These are phyloP conservation scores for Fonsecaea monophora DNA, from an alignment of 2,329 filamentous ascomycete species.

Conservation along the genomic window DNA sequence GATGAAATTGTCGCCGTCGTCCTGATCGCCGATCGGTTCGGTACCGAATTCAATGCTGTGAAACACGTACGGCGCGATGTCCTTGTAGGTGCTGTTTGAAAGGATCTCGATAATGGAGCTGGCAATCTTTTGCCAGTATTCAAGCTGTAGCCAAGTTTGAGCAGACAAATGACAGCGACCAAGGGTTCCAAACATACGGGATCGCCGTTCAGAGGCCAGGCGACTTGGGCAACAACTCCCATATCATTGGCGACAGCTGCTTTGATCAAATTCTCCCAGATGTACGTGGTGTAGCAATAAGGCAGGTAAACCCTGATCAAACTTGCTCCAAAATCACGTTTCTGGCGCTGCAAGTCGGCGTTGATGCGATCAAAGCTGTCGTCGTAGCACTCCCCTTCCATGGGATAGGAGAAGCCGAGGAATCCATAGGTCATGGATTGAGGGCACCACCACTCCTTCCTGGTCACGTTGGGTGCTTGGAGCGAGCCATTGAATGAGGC, in stretches of 20 bases:
- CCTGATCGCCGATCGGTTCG: conserved; percentile 19
- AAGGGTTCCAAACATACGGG: conserved; percentile 1
- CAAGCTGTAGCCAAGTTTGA: conserved; percentile 6
- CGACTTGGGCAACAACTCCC: conserved; percentile 21
- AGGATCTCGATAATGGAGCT: conserved; percentile 23
- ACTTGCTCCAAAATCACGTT: conserved; percentile 22
- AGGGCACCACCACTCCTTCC: conserved; percentile 23
- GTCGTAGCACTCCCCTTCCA: conserved; percentile 26
- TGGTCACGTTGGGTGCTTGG: conserved; percentile 15
- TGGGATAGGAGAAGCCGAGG: conserved; percentile 22
- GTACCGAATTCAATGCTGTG: conserved; percentile 24
- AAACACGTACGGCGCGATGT: conserved; percentile 20
- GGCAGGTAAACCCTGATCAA: conserved; percentile 21
- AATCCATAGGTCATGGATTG: conserved; percentile 26
- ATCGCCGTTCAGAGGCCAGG: conserved; percentile 24
- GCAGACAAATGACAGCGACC: background rate
- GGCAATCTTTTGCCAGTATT: conserved; percentile 20
- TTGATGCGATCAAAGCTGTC: conserved; percentile 25
- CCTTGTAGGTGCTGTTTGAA: conserved; percentile 15
- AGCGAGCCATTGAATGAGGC: conserved; percentile 21
- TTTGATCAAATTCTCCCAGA: conserved; percentile 23
- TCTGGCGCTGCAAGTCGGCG: conserved; percentile 21
- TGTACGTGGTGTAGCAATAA: conserved; percentile 26
- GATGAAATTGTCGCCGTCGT: conserved; percentile 22
- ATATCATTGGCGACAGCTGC: conserved; percentile 23